phyloP scores from a whole-genome alignment of 768 basidiomycete species.

The Lanmaoa rubissima region DNA sequence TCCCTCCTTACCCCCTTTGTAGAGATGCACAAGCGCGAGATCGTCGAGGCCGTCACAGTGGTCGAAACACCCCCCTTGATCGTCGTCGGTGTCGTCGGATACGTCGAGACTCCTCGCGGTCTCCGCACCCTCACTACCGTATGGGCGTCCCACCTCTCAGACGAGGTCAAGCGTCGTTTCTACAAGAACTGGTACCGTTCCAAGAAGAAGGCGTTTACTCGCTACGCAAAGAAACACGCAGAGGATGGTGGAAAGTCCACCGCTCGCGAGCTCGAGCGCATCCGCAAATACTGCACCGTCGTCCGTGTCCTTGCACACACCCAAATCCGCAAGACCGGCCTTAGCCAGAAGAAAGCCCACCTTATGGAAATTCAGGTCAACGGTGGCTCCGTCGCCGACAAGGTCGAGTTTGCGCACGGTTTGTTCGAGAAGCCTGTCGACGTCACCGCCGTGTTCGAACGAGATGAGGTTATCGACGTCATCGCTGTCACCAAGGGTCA shows the following conservation, averaged over 20 bases:
- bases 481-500: conserved; percentile 99
- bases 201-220: conserved; percentile 99
- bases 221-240: conserved; percentile 99
- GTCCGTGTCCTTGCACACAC: conserved; percentile 99
- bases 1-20: conserved; percentile 9
- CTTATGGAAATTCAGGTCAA: conserved; percentile 99
- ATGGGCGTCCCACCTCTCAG: conserved; percentile 96
- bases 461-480: conserved; percentile 94
- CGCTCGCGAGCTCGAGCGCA: conserved; percentile 95
- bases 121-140: conserved; percentile 98
- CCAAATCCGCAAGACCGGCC: conserved; percentile 96
- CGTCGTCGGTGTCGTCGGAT: conserved; percentile 96
- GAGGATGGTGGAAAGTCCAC: conserved; percentile 92
- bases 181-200: conserved; percentile 99
- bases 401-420: conserved; percentile 91
- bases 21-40: conserved; percentile 99
- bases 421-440: conserved; percentile 97
- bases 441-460: conserved; percentile 84
- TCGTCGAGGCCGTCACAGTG: conserved; percentile 96
- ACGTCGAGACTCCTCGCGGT: conserved; percentile 99
- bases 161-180: conserved; percentile 98
- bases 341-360: conserved; percentile 99
- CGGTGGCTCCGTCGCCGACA: conserved; percentile 93
- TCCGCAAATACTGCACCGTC: conserved; percentile 99
- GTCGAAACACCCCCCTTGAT: conserved; percentile 97